These are phyloP conservation scores for Diutina pseudorugosa DNA, from an alignment of 1,139 yeast genomes.

Conservation along the genomic window DNA sequence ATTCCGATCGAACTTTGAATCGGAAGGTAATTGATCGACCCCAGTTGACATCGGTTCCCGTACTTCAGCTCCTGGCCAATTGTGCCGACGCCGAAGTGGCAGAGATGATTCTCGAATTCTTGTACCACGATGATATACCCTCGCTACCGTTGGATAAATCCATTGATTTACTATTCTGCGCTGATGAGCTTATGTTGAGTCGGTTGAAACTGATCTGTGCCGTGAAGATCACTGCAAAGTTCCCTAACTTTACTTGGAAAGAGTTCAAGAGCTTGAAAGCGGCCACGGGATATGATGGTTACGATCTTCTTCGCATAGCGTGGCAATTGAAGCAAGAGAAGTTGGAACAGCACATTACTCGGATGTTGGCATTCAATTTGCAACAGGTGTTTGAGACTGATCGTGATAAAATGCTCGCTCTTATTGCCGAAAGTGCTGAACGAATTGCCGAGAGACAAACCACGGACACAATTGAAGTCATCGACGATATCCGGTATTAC, in stretches of 20 bases:
- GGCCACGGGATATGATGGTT: slow-evolving; percentile 26
- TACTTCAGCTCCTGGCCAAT: slow-evolving; percentile 17
- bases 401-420: slow-evolving; percentile 5
- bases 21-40: slow-evolving; percentile 14
- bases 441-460: slow-evolving; percentile 53
- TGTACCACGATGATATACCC: slow-evolving; percentile 48
- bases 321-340: slow-evolving; percentile 61
- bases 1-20: slow-evolving; percentile 3
- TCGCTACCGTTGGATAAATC: slow-evolving; percentile 38
- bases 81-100: slow-evolving; percentile 26
- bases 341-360: slow-evolving; percentile 52
- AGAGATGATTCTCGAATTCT: slow-evolving; percentile 40
- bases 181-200: slow-evolving; percentile 52
- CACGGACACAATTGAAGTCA: slow-evolving; percentile 66
- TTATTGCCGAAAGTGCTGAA: slow-evolving; percentile 36
- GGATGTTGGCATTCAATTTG: slow-evolving; percentile 41
- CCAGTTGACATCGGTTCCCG: slow-evolving; percentile 16
- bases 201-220: slow-evolving; percentile 58
- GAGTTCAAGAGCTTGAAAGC: slow-evolving; percentile 13
- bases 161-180: slow-evolving; percentile 43
- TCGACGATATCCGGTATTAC: slow-evolving; percentile 67
- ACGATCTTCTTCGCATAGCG: slow-evolving; percentile 47
- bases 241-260: slow-evolving; percentile 12
- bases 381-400: slow-evolving; percentile 18
- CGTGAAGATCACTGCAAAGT: slow-evolving; percentile 37